Evolutionary conservation across 1,139 yeast species (phyloP).

Genomic region (Suhomyces taliae): DNA sequence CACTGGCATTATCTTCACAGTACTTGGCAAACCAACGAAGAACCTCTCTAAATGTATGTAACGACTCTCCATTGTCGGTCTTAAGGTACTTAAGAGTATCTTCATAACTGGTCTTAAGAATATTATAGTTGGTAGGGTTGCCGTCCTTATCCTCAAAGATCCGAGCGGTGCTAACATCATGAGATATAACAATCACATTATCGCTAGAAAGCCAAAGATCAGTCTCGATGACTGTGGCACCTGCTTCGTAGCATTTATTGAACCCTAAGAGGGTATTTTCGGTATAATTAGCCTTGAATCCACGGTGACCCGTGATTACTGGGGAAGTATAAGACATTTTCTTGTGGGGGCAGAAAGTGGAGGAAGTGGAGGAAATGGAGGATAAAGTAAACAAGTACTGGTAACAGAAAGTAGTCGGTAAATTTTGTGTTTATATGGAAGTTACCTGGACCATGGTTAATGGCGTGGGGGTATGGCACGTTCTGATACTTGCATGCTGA

Average conservation of each 20-base stretch:
- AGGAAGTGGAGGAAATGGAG: not conserved
- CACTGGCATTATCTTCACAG: constrained; percentile 20
- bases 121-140: constrained; percentile 37
- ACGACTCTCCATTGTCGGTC: constrained; percentile 57
- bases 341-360: constrained; percentile 1
- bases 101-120: constrained; percentile 41
- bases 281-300: constrained; percentile 62
- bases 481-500: too few species aligned
- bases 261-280: constrained; percentile 82
- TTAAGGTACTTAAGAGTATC: constrained; percentile 48
- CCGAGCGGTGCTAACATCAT: constrained; percentile 62
- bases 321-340: constrained; percentile 21
- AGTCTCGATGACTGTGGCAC: constrained; percentile 76
- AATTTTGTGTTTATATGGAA: too few species aligned
- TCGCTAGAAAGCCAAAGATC: constrained; percentile 81
- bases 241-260: constrained; percentile 64
- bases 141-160: constrained; percentile 55
- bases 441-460: too few species aligned
- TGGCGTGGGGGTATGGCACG: too few species aligned
- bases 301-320: constrained; percentile 46
- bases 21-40: constrained; percentile 57
- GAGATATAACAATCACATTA: constrained; percentile 72
- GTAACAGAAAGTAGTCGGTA: too few species aligned
- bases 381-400: too few species aligned
- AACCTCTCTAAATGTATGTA: constrained; percentile 63